phyloP scores from a whole-genome alignment of 176 grass and related monocot genomes.

The Tillandsia fasciculata region DNA sequence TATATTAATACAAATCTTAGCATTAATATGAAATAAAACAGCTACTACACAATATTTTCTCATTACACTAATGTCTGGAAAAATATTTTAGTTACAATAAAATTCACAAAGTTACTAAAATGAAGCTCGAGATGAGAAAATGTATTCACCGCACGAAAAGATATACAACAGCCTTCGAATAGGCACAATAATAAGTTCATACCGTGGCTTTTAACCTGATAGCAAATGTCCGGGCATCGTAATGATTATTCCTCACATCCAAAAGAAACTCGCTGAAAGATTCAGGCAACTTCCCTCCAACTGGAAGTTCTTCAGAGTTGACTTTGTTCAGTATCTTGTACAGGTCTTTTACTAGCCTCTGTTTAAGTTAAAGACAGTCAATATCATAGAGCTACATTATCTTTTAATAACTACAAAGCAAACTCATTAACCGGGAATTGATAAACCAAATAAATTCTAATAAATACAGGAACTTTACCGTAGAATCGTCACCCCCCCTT shows the following conservation, averaged over 20 bases:
- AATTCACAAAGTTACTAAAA: background rate
- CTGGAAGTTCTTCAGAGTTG: constrained; percentile 49
- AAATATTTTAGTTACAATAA: background rate
- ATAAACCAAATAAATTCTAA: background rate
- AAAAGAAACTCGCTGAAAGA: constrained; percentile 83
- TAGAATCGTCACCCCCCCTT: constrained; percentile 58
- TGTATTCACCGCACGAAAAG: background rate
- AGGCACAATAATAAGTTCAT: constrained; percentile 17
- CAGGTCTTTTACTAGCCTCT: constrained; percentile 58
- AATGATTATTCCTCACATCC: constrained; percentile 71
- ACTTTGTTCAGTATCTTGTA: constrained; percentile 78
- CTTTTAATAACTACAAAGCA: background rate
- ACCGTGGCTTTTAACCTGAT: constrained; percentile 74
- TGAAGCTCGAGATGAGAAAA: background rate
- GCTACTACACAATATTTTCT: too few species aligned
- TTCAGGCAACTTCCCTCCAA: constrained; percentile 47
- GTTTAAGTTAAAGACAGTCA: constrained; percentile 3
- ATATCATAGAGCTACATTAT: background rate
- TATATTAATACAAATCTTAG: too few species aligned
- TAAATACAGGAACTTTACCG: background rate
- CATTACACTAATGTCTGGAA: too few species aligned
- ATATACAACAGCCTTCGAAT: background rate
- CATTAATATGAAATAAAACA: too few species aligned
- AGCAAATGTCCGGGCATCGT: constrained; percentile 72
- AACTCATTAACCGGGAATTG: background rate